Percentiles rank a stretch among this genome's conserved stretches.
Conservation (phyloP, 148 eudicot genomes). For the Simmondsia chinensis region DNA sequence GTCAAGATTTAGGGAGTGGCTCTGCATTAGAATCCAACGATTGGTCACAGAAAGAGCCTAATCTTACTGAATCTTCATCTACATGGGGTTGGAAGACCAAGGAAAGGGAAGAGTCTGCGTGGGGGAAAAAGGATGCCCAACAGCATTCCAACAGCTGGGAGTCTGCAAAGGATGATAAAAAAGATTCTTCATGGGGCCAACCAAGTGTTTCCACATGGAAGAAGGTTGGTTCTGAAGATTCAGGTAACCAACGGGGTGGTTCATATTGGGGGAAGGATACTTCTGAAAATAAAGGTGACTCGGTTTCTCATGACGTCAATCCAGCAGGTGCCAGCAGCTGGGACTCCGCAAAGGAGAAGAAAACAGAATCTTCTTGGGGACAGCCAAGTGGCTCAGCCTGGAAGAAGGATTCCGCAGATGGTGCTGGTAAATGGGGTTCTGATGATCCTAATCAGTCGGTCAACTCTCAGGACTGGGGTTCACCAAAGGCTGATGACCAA, state of each 20-base stretch:
- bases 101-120: conserved; percentile 3
- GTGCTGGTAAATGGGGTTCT: conserved; percentile 12
- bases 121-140: background rate
- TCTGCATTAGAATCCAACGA: conserved; percentile 6
- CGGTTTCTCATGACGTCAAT: too few species aligned
- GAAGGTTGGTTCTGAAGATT: background rate
- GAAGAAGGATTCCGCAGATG: conserved; percentile 7
- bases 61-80: conserved; percentile 3
- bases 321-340: background rate
- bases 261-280: too few species aligned
- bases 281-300: too few species aligned
- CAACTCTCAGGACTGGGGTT: conserved; percentile 1
- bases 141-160: background rate
- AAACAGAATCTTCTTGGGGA: conserved; percentile 14
- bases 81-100: conserved; percentile 7
- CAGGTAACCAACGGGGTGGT: too few species aligned
- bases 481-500: background rate
- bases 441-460: background rate
- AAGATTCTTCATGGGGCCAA: conserved; percentile 3
- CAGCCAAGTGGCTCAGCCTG: conserved; percentile 6
- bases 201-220: background rate
- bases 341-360: conserved; percentile 5
- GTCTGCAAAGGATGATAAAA: background rate
- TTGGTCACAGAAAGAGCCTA: too few species aligned
- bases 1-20: too few species aligned